Evolutionary conservation across 1,284 basidiomycete species (phyloP).

Genomic region (Tremellales sp.): DNA sequence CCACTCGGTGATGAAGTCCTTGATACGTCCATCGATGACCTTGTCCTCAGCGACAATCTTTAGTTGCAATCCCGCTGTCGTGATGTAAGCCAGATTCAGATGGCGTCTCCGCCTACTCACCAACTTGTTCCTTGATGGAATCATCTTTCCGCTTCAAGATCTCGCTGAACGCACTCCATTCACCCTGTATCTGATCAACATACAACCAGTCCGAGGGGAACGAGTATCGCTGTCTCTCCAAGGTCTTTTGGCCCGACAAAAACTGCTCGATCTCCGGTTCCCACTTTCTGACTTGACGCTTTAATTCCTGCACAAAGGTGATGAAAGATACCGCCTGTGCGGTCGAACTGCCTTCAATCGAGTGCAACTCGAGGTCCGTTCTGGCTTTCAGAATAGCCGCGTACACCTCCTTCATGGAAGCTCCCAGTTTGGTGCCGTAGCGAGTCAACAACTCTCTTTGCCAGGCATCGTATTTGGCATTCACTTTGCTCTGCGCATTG

Average conservation of each 20-base stretch:
- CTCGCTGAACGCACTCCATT: constrained; percentile 98
- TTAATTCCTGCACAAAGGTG: constrained; percentile 98
- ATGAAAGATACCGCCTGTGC: constrained; percentile 98
- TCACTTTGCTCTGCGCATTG: constrained; percentile 94
- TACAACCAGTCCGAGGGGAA: constrained; percentile 98
- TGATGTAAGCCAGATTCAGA: not conserved
- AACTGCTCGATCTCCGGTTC: constrained; percentile 95
- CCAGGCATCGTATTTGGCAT: constrained; percentile 98
- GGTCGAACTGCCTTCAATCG: constrained; percentile 66
- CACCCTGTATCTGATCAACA: constrained; percentile 92
- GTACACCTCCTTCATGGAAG: constrained; percentile 95
- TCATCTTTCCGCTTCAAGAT: constrained; percentile 97
- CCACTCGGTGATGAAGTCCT: constrained; percentile 87
- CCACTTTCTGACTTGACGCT: constrained; percentile 95
- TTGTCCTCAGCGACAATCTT: constrained; percentile 99
- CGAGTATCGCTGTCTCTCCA: constrained; percentile 94
- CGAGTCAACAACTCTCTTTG: constrained; percentile 88
- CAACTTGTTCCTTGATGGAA: constrained; percentile 87
- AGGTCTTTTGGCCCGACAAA: constrained; percentile 88
- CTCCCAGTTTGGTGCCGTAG: constrained; percentile 87
- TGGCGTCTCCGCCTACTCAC: constrained; percentile 12
- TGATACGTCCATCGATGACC: constrained; percentile 90
- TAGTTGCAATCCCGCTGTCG: constrained; percentile 81
- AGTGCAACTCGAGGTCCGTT: constrained; percentile 87
- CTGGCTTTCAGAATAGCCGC: constrained; percentile 85